Conservation (phyloP, 805 yeast species). For the Blastobotrys attinorum region DNA sequence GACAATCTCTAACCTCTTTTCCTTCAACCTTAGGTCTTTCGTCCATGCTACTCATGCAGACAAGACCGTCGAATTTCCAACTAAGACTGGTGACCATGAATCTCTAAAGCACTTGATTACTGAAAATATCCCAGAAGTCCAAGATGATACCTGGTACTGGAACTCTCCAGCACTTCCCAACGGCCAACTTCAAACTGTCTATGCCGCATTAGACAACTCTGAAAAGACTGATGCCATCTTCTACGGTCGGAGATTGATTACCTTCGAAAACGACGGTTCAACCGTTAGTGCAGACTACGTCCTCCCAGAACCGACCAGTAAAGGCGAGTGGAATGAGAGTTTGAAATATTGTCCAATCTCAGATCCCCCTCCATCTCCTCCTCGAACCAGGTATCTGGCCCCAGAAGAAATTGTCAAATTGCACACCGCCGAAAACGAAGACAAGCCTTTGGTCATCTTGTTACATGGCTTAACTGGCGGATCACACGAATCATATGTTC, state of each 20-base stretch:
- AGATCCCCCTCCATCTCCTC: slow-evolving; percentile 35
- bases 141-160: slow-evolving; percentile 41
- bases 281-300: slow-evolving; percentile 70
- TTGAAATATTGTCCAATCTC: slow-evolving; percentile 25
- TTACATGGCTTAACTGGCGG: slow-evolving; percentile 83
- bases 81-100: slow-evolving; percentile 15
- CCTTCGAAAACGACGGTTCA: slow-evolving; percentile 57
- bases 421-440: slow-evolving; percentile 23
- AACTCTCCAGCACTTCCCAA: slow-evolving; percentile 57
- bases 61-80: slow-evolving; percentile 12
- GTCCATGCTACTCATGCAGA: slow-evolving; percentile 22
- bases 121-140: slow-evolving; percentile 38
- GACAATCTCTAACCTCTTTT: slow-evolving; percentile 7
- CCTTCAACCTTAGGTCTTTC: slow-evolving; percentile 5
- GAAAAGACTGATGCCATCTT: slow-evolving; percentile 47
- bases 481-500: slow-evolving; percentile 69
- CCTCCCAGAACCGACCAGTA: slow-evolving; percentile 31
- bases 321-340: slow-evolving; percentile 28
- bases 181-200: slow-evolving; percentile 74
- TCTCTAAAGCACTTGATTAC: slow-evolving; percentile 29
- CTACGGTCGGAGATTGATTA: slow-evolving; percentile 71
- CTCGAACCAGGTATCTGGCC: slow-evolving; percentile 45
- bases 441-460: slow-evolving; percentile 53
- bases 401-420: slow-evolving; percentile 37
- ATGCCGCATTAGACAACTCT: slow-evolving; percentile 49